Base-by-base conservation (phyloP, 768 basidiomycete species). In the Hericium rajendrae region DNA sequence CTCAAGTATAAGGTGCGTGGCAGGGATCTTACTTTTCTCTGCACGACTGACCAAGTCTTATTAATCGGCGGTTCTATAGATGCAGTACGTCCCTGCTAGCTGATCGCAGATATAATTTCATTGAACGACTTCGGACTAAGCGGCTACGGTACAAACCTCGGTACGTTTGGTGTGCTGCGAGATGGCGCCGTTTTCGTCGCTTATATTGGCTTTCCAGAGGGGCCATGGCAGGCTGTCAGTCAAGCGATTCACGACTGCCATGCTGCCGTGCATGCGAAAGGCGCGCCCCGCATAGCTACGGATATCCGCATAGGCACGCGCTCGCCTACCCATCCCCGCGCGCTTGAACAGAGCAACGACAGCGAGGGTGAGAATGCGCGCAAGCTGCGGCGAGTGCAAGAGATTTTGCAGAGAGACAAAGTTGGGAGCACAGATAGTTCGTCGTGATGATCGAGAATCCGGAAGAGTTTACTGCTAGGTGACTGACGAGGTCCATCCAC, bases 231-330 rank as follows among this genome's bases (percentile, higher is more conserved):
- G 22, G 74, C 82, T 53, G 95, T 98, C 41, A 85, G 80, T 57
- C 76, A 86, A 63, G 91, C 86, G 2, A 97, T 98, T 60, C 89
- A 92, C 62, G 89, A 88, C 59, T 97, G 93, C 67, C 95, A 98
- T 67, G 78, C 79, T 24, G 91, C 90, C 1, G 86, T 94, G 5
- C 92, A 94, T 61, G 82, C 79, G 0, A 78, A 80, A 67, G 90
- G 89, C 22, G 79, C 81, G 0, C 82, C 83, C 15, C 82, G 86
- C 53, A 79, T 94, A 54, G 90, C 90, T 11, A 95, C 94, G 12
- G 94, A 98, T 72, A 88, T 97, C 59, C 86, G 95, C 26, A 94
- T 98, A 54, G 95, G 95, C 46, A 97, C 95, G 1, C 83, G 94
- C 49, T 78, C 80, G 22, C 52, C 38, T 38, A 53, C 56, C 11